A percentile compares a stretch with the other conserved stretches of the same genome.
These are phyloP conservation scores for Monosporozyma siamensis DNA, from an alignment of 805 yeast species.

Conservation along the genomic window DNA sequence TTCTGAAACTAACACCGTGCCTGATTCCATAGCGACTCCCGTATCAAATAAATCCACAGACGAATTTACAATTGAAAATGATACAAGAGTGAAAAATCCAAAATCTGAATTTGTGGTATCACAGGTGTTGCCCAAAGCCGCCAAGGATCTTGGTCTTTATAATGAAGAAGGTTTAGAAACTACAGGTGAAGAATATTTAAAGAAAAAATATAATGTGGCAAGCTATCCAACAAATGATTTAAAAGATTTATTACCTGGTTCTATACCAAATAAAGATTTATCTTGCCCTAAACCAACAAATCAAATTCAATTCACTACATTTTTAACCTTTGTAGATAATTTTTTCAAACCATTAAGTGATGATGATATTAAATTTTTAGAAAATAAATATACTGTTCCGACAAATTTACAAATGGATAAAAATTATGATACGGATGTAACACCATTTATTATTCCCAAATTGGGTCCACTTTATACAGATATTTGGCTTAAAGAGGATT, in stretches of 20 bases:
- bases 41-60: not conserved
- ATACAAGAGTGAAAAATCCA: constrained; percentile 57
- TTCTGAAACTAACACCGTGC: not conserved
- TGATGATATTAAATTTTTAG: constrained; percentile 71
- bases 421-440: constrained; percentile 54
- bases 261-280: constrained; percentile 77
- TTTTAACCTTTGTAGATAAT: constrained; percentile 75
- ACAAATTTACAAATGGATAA: constrained; percentile 31
- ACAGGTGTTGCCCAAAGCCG: constrained; percentile 58
- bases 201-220: constrained; percentile 75
- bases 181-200: constrained; percentile 65
- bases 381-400: constrained; percentile 51
- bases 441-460: constrained; percentile 76
- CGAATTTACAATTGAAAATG: constrained; percentile 36
- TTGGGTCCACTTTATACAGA: constrained; percentile 77
- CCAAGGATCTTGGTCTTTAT: constrained; percentile 55
- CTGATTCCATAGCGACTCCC: not conserved
- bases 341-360: constrained; percentile 68
- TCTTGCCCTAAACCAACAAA: constrained; percentile 75
- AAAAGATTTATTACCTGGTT: constrained; percentile 72
- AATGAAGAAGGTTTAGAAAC: constrained; percentile 54
- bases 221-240: constrained; percentile 80
- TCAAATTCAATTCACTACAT: constrained; percentile 88
- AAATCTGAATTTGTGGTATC: constrained; percentile 66
- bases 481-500: constrained; percentile 79